Evolutionary conservation across 1,284 basidiomycete species (phyloP).

Genomic region (Testicularia cyperi): DNA sequence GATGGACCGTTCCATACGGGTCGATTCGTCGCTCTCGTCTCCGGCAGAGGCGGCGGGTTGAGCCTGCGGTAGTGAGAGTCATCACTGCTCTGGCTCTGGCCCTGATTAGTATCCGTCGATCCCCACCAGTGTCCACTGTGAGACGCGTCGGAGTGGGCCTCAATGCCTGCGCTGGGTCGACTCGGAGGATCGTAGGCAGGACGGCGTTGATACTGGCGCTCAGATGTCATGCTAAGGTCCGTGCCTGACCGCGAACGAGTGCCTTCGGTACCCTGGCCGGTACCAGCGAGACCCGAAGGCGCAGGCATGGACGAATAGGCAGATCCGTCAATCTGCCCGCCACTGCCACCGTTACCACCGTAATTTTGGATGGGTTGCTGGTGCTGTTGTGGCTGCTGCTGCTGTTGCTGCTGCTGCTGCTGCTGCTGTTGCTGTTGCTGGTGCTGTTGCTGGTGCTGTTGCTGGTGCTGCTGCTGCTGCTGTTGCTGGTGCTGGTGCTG

Average conservation of each 20-base stretch:
- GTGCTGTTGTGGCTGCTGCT: conserved; percentile 2
- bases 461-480: neutral
- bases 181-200: conserved; percentile 15
- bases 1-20: conserved; percentile 15
- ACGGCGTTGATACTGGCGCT: conserved; percentile 16
- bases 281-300: conserved; percentile 22
- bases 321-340: neutral
- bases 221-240: conserved; percentile 2
- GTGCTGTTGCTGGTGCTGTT: neutral
- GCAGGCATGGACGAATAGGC: conserved; percentile 20
- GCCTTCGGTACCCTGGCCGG: conserved; percentile 8
- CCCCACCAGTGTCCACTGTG: conserved; percentile 21
- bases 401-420: conserved; percentile 12
- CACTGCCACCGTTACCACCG: neutral
- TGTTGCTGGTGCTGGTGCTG: conserved; percentile 8
- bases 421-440: conserved; percentile 7
- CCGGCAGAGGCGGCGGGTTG: conserved; percentile 32
- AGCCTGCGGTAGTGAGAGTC: conserved; percentile 28
- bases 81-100: conserved; percentile 6
- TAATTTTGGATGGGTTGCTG: conserved; percentile 1
- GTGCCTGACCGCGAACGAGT: conserved; percentile 12
- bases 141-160: conserved; percentile 7
- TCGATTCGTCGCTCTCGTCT: conserved; percentile 20
- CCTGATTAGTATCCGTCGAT: neutral
- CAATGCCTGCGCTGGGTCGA: conserved; percentile 6